These are phyloP conservation scores for Rhynchospora breviuscula DNA, from an alignment of 176 grass and related monocot species.

Conservation along the genomic window DNA sequence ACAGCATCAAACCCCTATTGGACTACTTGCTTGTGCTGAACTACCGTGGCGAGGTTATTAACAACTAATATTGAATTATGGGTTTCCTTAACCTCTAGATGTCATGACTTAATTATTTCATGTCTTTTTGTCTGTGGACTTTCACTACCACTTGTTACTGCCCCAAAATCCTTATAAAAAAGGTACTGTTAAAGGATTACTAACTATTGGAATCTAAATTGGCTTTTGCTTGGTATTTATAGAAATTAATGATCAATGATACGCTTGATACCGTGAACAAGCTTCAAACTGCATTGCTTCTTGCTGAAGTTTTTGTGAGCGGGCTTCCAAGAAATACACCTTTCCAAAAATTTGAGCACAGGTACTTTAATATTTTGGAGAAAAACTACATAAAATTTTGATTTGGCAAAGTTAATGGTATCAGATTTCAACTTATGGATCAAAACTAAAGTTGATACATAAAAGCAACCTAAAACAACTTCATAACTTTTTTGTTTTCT, in stretches of 20 bases:
- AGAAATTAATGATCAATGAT: conserved; percentile 91
- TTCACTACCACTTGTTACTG: not conserved
- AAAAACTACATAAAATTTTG: not conserved
- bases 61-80: not conserved
- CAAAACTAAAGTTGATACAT: not conserved
- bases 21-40: conserved; percentile 79
- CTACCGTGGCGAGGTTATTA: conserved; percentile 60
- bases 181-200: not conserved
- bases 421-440: not conserved
- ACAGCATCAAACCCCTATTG: conserved; percentile 70
- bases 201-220: not conserved
- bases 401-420: not conserved
- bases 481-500: not conserved
- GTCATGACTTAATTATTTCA: not conserved
- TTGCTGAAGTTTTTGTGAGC: conserved; percentile 68
- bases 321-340: conserved; percentile 64
- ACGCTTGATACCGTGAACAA: conserved; percentile 68
- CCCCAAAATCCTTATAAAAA: not conserved
- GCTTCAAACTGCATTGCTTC: conserved; percentile 78
- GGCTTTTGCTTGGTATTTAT: conserved; percentile 6
- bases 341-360: conserved; percentile 78
- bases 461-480: not conserved
- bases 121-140: not conserved
- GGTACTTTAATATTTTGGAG: conserved; percentile 32
- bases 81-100: not conserved